A percentile compares a stretch with the other conserved stretches of the same genome.
Evolutionary conservation across 345 rosid species (phyloP).

Genomic region (Mallotus nudiflorus): DNA sequence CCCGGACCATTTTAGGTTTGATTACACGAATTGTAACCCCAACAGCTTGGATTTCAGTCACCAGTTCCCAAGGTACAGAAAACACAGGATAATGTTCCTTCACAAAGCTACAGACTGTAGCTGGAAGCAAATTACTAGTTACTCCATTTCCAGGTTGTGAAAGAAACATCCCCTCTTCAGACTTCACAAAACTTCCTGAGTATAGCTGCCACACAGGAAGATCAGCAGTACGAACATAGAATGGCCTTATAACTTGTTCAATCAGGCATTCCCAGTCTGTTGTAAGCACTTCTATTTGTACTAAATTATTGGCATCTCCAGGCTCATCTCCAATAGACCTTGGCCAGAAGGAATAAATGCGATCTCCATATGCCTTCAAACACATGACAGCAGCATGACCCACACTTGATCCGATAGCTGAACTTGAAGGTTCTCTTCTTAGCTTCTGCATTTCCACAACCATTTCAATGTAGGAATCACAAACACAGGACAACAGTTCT

Average conservation of each 20-base stretch:
- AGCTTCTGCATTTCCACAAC: slow-evolving; percentile 87
- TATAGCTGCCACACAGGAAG: slow-evolving; percentile 95
- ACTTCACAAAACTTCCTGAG: slow-evolving; percentile 85
- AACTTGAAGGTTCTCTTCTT: slow-evolving; percentile 65
- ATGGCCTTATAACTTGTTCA: slow-evolving; percentile 80
- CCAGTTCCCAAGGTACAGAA: slow-evolving; percentile 91
- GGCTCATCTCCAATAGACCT: slow-evolving; percentile 45
- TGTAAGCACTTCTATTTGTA: slow-evolving; percentile 37
- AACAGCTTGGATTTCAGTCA: slow-evolving; percentile 77
- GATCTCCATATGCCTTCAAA: slow-evolving; percentile 68
- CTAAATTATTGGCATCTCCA: slow-evolving; percentile 31
- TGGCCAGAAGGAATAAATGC: slow-evolving; percentile 90
- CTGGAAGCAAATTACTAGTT: slow-evolving; percentile 75
- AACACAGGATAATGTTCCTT: slow-evolving; percentile 93
- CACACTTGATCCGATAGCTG: slow-evolving; percentile 50
- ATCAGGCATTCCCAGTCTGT: slow-evolving; percentile 78
- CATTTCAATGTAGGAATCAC: slow-evolving; percentile 85
- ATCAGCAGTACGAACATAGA: slow-evolving; percentile 75
- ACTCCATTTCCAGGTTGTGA: slow-evolving; percentile 85
- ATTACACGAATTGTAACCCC: slow-evolving; percentile 74
- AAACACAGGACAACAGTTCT: slow-evolving; percentile 84
- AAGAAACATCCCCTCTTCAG: slow-evolving; percentile 95
- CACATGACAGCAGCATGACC: slow-evolving; percentile 48
- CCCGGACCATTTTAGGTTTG: slow-evolving; percentile 94
- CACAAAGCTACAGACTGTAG: slow-evolving; percentile 91